Base-by-base conservation (phyloP, 2,329 filamentous ascomycete genomes). In the Colletotrichum higginsianum region DNA sequence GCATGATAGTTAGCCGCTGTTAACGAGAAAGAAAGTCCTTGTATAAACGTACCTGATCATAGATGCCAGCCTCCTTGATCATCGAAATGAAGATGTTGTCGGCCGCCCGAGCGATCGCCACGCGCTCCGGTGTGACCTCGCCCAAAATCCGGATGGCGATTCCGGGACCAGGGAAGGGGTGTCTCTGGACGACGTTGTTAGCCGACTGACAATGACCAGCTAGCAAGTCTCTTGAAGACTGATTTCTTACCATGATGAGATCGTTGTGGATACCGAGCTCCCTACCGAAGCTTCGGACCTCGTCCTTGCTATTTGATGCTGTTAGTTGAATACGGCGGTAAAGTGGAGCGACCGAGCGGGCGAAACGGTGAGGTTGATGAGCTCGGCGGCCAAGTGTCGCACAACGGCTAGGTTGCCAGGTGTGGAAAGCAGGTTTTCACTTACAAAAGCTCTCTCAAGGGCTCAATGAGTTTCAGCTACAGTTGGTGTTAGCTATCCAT, bases 131-230 rank as follows among this genome's bases (percentile, higher is more conserved):
- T 1, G 94, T 97, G 16, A 98, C 91, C 76, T 97, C 95, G 46
- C 95, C 95, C 1, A 98, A 85, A 72, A 98, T 92, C 64, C 94
- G 88, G 75, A 96, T 93, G 16, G 89, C 94, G 72, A 97, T 90
- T 62, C 83, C 88, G 0, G 86, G 92, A 50, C 93, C 93, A 0
- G 92, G 92, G 61, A 56, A 55, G 9, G 52, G 52, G 52, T 55
- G 52, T 38, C 52, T 26, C 52, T 55, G 15, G 9, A 4, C 16
- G 4, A 55, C 7, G 16, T 35, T 60, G 23, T 61, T 38, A 61
- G 57, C 21, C 13, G 18, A 12, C 18, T 1, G 18, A 13, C 11
- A 18, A 40, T 44, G 11, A 6, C 11, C 40, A 16, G 9, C 12
- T 13, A 53, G 63, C 94, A 40, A 13, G 15, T 18, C 35, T 18